Base-by-base conservation (phyloP, 495 filamentous ascomycete species). In the Monascus purpureus region DNA sequence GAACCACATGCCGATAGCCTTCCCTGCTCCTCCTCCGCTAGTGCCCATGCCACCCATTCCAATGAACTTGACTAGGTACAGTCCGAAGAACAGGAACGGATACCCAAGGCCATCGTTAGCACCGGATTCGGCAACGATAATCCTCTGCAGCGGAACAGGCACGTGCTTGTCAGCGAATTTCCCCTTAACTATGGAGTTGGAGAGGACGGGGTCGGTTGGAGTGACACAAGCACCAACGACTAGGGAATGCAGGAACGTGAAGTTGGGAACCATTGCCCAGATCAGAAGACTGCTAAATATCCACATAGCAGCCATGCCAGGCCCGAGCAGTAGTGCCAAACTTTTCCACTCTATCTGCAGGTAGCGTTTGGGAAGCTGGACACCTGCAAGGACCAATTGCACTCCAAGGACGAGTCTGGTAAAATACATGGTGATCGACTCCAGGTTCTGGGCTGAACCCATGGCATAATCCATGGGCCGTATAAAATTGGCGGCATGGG, bases 51-150 rank as follows among this genome's bases (percentile, higher is more conserved):
- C 77, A 31, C 63, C 63, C 42, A 69, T 61, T 2, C 70, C 72
- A 2, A 60, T 63, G 43, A 82, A 88, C 55, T 87, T 80, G 42
- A 92, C 72, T 22, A 93, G 47, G 49, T 87, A 93, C 29, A 96
- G 59, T 2, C 78, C 74, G 31, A 93, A 64, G 59, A 86, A 93
- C 14, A 94, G 59, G 42, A 92, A 94, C 0, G 86, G 87, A 44
- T 92, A 92, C 0, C 87, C 86, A n/a, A 96, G 67, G 0, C 87
- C 86, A 51, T 94, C 86, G 50, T 93, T 94, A 3, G 84, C 82
- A 2, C 87, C 88, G 0, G 79, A 84, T 57, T 96, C 86, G 0
- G 86, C 85, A 31, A 87, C 72, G 41, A 94, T 87, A 36, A 94
- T 84, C 34, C 75, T 72, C 61, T 92, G 84, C 40, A 94, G 50